A percentile compares a stretch with the other conserved stretches of the same genome.
phyloP scores from a whole-genome alignment of 306 rosid species.

The Corylus americana region DNA sequence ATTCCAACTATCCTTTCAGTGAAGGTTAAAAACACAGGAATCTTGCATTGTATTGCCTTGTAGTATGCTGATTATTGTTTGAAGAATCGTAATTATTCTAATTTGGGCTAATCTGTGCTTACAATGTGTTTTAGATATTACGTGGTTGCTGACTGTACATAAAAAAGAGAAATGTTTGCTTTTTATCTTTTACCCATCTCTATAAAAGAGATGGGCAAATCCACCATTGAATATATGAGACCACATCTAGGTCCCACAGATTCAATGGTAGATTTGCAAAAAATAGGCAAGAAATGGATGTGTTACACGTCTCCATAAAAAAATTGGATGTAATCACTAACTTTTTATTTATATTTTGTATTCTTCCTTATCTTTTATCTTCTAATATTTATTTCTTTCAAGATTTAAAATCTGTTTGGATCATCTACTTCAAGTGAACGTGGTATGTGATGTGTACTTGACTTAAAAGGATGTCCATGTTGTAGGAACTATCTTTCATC shows the following conservation, averaged over 20 bases:
- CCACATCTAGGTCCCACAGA: too few species aligned
- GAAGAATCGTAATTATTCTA: background rate
- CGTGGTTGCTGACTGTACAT: background rate
- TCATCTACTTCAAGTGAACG: background rate
- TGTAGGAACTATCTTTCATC: conserved; percentile 94
- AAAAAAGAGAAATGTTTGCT: too few species aligned
- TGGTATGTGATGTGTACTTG: conserved; percentile 4
- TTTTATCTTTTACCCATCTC: too few species aligned
- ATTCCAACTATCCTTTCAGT: background rate
- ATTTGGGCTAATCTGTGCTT: background rate
- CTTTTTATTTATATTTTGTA: background rate
- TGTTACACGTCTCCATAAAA: background rate
- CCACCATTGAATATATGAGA: too few species aligned
- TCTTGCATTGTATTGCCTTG: background rate
- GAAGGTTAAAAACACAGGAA: background rate
- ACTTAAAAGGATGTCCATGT: conserved; percentile 20
- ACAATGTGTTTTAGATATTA: background rate
- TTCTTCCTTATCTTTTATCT: background rate
- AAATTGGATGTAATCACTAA: background rate
- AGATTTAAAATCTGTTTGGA: background rate
- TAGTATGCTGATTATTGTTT: background rate
- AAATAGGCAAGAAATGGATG: too few species aligned
- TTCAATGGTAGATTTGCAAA: too few species aligned
- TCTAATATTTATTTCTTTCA: background rate
- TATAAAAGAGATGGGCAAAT: too few species aligned